These are phyloP conservation scores for Saccharomyces eubayanus DNA, from an alignment of 805 yeast genomes.

Conservation along the genomic window DNA sequence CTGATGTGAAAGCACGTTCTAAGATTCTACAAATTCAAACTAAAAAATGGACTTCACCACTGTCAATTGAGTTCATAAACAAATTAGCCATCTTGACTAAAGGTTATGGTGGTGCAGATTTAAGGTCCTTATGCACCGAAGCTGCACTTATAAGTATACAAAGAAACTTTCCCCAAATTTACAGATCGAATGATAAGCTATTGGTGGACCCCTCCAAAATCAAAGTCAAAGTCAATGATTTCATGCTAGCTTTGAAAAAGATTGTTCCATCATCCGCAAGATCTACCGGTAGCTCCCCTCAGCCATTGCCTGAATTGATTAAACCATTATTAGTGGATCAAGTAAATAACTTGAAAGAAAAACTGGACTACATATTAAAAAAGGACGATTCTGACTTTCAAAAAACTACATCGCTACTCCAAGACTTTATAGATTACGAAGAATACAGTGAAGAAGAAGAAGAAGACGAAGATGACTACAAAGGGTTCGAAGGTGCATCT, in stretches of 20 bases:
- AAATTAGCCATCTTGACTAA: conserved; percentile 75
- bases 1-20: conserved; percentile 69
- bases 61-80: conserved; percentile 47
- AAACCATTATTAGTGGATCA: conserved; percentile 53
- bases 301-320: conserved; percentile 71
- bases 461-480: conserved; percentile 18
- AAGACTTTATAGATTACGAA: conserved; percentile 29
- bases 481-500: conserved; percentile 46
- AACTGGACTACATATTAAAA: conserved; percentile 57
- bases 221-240: conserved; percentile 71
- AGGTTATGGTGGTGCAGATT: conserved; percentile 97
- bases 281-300: conserved; percentile 61
- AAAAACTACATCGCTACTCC: conserved; percentile 23
- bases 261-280: conserved; percentile 90
- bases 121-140: conserved; percentile 89
- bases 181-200: conserved; percentile 63
- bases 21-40: conserved; percentile 82
- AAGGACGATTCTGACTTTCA: conserved; percentile 22
- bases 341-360: conserved; percentile 38
- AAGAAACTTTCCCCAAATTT: conserved; percentile 88
- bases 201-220: conserved; percentile 63
- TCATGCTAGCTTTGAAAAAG: conserved; percentile 74
- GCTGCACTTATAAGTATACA: conserved; percentile 90
- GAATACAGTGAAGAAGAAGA: conserved; percentile 22
- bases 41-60: conserved; percentile 75